Base-by-base conservation (phyloP, 2,329 filamentous ascomycete genomes). In the Aspergillus puulaauensis region DNA sequence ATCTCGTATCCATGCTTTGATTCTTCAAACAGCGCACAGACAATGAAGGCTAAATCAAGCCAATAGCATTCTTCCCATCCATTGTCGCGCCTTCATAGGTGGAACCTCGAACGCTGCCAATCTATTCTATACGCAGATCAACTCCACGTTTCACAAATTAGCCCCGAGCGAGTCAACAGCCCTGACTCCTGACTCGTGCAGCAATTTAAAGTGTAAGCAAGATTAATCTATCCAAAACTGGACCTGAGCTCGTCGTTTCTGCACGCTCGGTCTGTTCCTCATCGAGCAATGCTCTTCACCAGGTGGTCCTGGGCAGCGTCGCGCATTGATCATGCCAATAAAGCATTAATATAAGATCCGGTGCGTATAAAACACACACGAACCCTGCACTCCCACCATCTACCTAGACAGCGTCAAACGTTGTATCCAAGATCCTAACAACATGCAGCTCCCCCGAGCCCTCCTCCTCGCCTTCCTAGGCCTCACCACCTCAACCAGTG, bases 401-500 rank as follows among this genome's bases (percentile, higher is more conserved):
- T 7, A 24, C 7, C 7, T 7, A 1, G 23, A 9, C 27, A 31
- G 3, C 9, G 2, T 33, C 9, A 41, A 52, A 2, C 23, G 24
- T 4, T n/a, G 8, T 3, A 35, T 4, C 45, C n/a, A 27, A 39
- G 9, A 15, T 1, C 3, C 27, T 33, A 31, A 37, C 48, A 58
- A 54, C 6, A 61, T 62, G 60, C 40, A 54, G 31, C 45, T 51
- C 23, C 31, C 14, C 6, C 39, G 33, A 7, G 24, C 19, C 23
- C 24, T 54, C 23, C 19, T 54, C 15, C 37, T 64, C 11, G 41
- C 44, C 23, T 19, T 62, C 17, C 27, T 59, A 11, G 45, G 47
- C 9, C 55, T 69, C 52, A 27, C 46, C 14, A 54, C 23, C 2
- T 39, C 60, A 19, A 53, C 56, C 8, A 59, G 56, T 11, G 67